Evolutionary conservation across 106 monocot genomes (phyloP), one percentile per base, ranked within the genome.

Genomic region (Apostasia ramifera): DNA sequence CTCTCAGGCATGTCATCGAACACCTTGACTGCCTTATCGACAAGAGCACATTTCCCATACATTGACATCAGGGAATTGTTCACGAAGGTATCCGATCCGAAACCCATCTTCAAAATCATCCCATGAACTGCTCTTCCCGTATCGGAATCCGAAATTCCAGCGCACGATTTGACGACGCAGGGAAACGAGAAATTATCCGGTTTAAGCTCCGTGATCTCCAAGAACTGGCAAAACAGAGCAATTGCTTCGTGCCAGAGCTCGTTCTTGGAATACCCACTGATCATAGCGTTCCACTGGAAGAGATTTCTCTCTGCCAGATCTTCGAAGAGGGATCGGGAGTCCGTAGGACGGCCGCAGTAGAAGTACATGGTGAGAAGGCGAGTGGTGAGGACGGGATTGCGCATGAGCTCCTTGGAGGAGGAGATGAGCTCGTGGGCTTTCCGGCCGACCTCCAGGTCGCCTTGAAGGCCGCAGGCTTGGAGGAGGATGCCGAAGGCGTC

Each of bases 101-200:
- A 55, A 6, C 71, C 76, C 51, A 84, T 15, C 57, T 91, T 87
- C 38, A 84, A 40, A 5, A 69, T 61, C 1, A 84, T 47, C 5
- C 77, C 91, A 70, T 91, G 91, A 12, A 84, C 61, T 1, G 44
- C 14, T 26, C 49, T 13, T 4, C 87, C 91, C 11, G 67, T 8
- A 1, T 58, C 42, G 10, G 71, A 49, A 52, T 70, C 50, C 5
- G 66, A 79, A 44, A 81, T 13, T 2, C 69, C 79, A 0, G 68
- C 81, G 44, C 87, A 91, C 6, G 87, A 79, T 63, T 80, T 91
- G 8, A 91, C 40, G 11, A 91, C 80, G 46, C 74, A 81, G 6
- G 87, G 91, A 39, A 91, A 59, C 12, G 91, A 84, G 69, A 91
- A 91, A 57, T 80, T 75, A 61, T 84, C 81, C 0, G 91, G 91